Conservation (phyloP, 2,329 filamentous ascomycete genomes). For the Aspergillus tamarii region DNA sequence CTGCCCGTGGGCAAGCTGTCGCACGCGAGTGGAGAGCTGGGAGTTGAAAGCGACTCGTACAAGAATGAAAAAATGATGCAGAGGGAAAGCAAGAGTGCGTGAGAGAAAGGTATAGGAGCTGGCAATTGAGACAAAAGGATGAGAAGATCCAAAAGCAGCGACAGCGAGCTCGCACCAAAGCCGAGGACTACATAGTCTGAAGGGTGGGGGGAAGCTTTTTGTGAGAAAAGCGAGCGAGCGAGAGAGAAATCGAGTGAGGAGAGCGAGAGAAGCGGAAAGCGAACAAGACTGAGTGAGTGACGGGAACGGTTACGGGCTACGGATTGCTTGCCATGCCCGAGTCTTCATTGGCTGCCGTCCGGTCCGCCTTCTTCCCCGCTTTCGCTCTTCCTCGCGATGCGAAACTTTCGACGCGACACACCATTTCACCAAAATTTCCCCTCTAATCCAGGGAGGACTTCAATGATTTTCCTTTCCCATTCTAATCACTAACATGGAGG, state of each 20-base stretch:
- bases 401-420: conserved; percentile 2
- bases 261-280: conserved; percentile 30
- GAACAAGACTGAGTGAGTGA: conserved; percentile 20
- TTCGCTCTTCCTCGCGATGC: conserved; percentile 6
- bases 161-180: conserved; percentile 36
- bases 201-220: conserved; percentile 31
- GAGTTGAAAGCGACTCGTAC: conserved; percentile 23
- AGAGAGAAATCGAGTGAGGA: conserved; percentile 33
- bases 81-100: conserved; percentile 15
- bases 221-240: conserved; percentile 36
- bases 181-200: conserved; percentile 46
- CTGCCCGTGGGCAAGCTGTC: conserved; percentile 28
- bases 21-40: conserved; percentile 29
- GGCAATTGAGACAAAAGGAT: conserved; percentile 31
- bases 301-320: conserved; percentile 12
- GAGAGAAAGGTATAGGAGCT: conserved; percentile 11
- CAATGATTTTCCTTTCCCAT: background rate
- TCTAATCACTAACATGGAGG: background rate
- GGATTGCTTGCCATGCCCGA: conserved; percentile 1
- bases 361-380: conserved; percentile 10
- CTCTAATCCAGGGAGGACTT: background rate
- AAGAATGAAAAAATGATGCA: conserved; percentile 20
- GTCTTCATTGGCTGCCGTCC: conserved; percentile 1
- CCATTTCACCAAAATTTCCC: background rate
- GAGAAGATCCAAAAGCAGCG: conserved; percentile 26